Evolutionary conservation across 495 filamentous ascomycete species (phyloP), one percentile per base, ranked within the genome.

Genomic region (Choiromyces venosus): DNA sequence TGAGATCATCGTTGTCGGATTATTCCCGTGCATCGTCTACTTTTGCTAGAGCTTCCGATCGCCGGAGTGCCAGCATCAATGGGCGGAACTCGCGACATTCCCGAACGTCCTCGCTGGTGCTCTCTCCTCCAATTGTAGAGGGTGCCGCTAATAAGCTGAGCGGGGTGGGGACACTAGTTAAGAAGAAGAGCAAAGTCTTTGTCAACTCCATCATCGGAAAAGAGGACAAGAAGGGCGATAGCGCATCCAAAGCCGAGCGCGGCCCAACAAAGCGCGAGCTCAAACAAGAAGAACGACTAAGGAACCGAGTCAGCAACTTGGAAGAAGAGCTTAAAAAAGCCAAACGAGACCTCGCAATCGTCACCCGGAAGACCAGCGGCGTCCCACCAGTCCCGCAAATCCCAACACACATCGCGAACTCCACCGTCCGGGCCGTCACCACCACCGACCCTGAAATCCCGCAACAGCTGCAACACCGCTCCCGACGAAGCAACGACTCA

Each of bases 231-330:
- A 67, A 67, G 18, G 38, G 64, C 56, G 67, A 46, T 37, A 36
- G 18, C n/a, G 39, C 42, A 38, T 37, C 66, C 37, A 46, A 52
- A 40, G 39, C 44, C 16, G 74, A 65, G 29, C 66, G 68, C 37
- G 71, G 71, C 18, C 68, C 37, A 61, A 74, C 68, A 38, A 77
- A 77, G 64, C 67, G 78, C 33, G 78, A 80, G 16, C 38, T 80
- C 18, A 77, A 73, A 70, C 75, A 74, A 37, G 68, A 74, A 38
- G 78, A 80, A 71, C 78, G 70, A 9, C 79, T 80, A 65, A 69
- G 70, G 64, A 80, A 80, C 52, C 80, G 75, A 65, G 79, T 80
- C 37, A 78, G 78, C 36, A 75, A 74, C 70, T 74, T 80, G 18
- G 78, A 80, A 65, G 74, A 80, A 37, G 71, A 80, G 37, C 72